A percentile compares a stretch with the other conserved stretches of the same genome.
Evolutionary conservation across 192 early-diverging fungal genomes (phyloP).

Genomic region (Rhizoclosmatium globosum): DNA sequence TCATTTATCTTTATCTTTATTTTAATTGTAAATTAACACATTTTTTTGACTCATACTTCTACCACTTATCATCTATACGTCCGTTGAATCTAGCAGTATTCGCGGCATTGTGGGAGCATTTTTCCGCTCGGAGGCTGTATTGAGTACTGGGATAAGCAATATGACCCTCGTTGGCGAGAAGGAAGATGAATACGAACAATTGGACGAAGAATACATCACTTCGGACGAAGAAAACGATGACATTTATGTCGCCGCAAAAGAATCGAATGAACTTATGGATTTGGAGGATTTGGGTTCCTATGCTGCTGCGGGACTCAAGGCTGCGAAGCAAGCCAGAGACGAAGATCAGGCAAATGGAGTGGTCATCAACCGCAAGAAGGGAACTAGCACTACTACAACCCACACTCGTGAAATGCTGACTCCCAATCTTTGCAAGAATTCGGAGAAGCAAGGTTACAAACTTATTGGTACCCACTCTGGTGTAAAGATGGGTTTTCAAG

Average conservation of each 20-base stretch:
- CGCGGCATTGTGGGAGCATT: too few species aligned
- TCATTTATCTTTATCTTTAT: too few species aligned
- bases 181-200: conserved; percentile 36
- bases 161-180: conserved; percentile 9
- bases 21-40: too few species aligned
- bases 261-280: conserved; percentile 69
- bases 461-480: conserved; percentile 75
- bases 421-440: conserved; percentile 68
- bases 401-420: conserved; percentile 73
- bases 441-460: conserved; percentile 80
- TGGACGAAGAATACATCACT: conserved; percentile 38
- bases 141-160: too few species aligned
- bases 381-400: conserved; percentile 34
- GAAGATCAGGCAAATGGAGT: conserved; percentile 65
- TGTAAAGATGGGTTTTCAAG: conserved; percentile 67
- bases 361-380: conserved; percentile 41
- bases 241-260: conserved; percentile 52
- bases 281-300: conserved; percentile 77
- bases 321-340: conserved; percentile 51
- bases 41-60: too few species aligned
- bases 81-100: too few species aligned
- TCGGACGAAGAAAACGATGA: conserved; percentile 53
- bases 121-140: too few species aligned
- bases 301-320: conserved; percentile 64
- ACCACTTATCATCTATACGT: too few species aligned